phyloP scores from a whole-genome alignment of 768 basidiomycete species.

The Phlebiopsis gigantea region DNA sequence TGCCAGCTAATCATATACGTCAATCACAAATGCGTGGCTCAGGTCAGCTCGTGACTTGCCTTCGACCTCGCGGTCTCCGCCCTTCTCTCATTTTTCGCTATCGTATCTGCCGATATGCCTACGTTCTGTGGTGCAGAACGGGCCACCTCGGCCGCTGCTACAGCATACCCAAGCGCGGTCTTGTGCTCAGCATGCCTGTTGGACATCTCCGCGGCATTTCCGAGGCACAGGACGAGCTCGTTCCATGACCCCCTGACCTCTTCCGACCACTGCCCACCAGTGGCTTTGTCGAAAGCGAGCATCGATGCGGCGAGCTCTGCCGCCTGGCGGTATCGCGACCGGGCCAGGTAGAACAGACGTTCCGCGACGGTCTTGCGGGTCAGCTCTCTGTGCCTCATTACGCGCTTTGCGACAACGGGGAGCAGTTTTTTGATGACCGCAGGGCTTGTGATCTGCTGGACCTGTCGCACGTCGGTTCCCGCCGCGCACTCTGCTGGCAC shows the following conservation, averaged over 20 bases:
- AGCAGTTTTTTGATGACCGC: slow-evolving; percentile 22
- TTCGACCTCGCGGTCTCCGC: not conserved
- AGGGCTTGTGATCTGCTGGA: slow-evolving; percentile 25
- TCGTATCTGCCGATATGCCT: not conserved
- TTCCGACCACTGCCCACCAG: slow-evolving; percentile 16
- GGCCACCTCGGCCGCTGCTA: not conserved
- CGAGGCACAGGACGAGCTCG: slow-evolving; percentile 28
- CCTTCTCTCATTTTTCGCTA: not conserved
- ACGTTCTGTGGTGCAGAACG: not conserved
- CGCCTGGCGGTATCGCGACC: slow-evolving; percentile 10
- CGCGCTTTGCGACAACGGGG: slow-evolving; percentile 18
- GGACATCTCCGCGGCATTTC: slow-evolving; percentile 33
- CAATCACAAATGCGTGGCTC: not conserved
- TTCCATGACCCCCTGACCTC: slow-evolving; percentile 23
- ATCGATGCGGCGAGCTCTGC: slow-evolving; percentile 30
- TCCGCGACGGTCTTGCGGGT: not conserved
- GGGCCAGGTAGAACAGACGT: not conserved
- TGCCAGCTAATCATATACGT: no score
- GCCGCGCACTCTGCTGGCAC: slow-evolving; percentile 21
- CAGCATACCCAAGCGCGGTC: not conserved
- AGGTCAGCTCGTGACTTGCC: not conserved
- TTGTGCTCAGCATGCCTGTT: slow-evolving; percentile 16
- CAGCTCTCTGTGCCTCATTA: slow-evolving; percentile 15
- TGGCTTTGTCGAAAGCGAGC: slow-evolving; percentile 26
- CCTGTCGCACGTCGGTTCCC: slow-evolving; percentile 16